Conservation (phyloP, 352 stramenopile species). For the Aphanomyces astaci region DNA sequence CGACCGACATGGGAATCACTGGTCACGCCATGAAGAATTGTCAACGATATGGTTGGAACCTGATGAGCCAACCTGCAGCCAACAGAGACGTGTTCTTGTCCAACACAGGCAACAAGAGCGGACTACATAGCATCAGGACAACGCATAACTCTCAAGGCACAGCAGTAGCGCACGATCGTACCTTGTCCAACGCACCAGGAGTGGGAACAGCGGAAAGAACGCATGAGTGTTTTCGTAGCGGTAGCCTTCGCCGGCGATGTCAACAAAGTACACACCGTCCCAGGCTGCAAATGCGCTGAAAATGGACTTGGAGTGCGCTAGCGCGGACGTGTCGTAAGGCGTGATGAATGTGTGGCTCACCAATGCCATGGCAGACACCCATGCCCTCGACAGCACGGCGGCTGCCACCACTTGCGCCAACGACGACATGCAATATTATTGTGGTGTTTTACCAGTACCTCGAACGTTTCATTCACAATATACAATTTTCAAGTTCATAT, state of each 20-base stretch:
- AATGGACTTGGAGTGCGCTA: constrained; percentile 20
- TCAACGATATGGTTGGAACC: constrained; percentile 20
- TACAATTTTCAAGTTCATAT: not conserved
- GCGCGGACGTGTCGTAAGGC: constrained; percentile 63
- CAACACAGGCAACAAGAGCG: constrained; percentile 25
- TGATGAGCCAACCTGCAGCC: constrained; percentile 47
- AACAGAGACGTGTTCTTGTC: constrained; percentile 25
- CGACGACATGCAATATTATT: constrained; percentile 1
- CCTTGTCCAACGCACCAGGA: constrained; percentile 35
- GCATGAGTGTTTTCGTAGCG: constrained; percentile 77
- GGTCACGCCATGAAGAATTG: not conserved
- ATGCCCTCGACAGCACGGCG: constrained; percentile 38
- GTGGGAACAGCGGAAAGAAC: constrained; percentile 75
- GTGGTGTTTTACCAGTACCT: no score
- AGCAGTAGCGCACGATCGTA: no score
- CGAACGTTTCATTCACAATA: not conserved
- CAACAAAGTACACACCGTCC: constrained; percentile 77
- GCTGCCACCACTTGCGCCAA: constrained; percentile 39
- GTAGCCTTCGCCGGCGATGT: constrained; percentile 72
- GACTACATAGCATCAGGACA: not conserved
- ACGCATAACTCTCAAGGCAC: no score
- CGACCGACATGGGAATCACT: not conserved
- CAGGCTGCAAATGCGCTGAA: constrained; percentile 60
- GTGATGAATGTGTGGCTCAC: constrained; percentile 39
- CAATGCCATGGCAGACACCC: constrained; percentile 40